Percentiles rank a stretch among this genome's conserved stretches.
Evolutionary conservation across 2,329 filamentous ascomycete species (phyloP).

Genomic region (Penicillium sp.): DNA sequence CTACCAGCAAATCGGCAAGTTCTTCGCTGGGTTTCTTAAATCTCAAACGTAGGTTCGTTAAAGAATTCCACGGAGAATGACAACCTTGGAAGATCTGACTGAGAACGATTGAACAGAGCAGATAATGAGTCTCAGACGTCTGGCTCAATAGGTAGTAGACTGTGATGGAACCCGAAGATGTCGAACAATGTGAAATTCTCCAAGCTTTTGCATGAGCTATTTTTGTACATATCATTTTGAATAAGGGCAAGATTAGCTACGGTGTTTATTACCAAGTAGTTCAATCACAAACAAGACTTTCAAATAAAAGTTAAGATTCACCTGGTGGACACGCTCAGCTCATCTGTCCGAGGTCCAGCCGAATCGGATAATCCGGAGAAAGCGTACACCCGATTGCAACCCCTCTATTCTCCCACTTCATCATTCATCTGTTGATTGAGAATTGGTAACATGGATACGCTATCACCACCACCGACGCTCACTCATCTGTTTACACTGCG

Average conservation of each 20-base stretch:
- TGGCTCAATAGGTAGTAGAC: neutral
- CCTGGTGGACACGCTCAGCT: neutral
- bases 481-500: conserved; percentile 27
- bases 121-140: neutral
- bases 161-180: neutral
- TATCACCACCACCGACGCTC: conserved; percentile 23
- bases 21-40: conserved; percentile 39
- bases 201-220: too few species aligned
- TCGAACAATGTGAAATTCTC: neutral
- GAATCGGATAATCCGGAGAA: neutral
- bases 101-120: neutral
- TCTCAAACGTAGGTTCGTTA: conserved; percentile 18
- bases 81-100: too few species aligned
- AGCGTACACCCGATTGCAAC: neutral
- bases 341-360: neutral
- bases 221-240: too few species aligned
- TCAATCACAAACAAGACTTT: too few species aligned
- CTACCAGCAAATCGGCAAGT: conserved; percentile 33
- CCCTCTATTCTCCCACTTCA: neutral
- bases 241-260: too few species aligned
- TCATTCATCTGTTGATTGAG: neutral
- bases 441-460: conserved; percentile 17
- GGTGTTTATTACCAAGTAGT: too few species aligned
- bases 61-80: neutral
- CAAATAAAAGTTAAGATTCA: too few species aligned